Base-by-base conservation (phyloP, 345 rosid species). In the Brassica nigra region DNA sequence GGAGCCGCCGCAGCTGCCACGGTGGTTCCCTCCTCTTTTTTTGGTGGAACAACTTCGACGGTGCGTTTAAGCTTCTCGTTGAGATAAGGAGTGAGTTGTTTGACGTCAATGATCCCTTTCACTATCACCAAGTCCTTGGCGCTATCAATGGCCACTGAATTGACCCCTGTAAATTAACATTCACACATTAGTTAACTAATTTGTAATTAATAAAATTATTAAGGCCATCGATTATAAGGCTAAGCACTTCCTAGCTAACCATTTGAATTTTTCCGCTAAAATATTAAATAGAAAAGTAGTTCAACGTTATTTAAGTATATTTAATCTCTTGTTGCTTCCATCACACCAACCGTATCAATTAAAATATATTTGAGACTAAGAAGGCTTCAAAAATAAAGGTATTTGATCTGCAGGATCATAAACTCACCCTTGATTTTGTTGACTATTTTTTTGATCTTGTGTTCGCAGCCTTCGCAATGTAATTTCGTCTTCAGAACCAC, bases 41-140 rank as follows among this genome's bases (percentile, higher is more conserved):
- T 90, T 23, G 83, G 84, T 1, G 91, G 81, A 9, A 89, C 86
- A 4, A 95, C 87, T 69, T 91, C 99, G 3, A 95, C 94, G 7
- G 29, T 83, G 30, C 96, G 83, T 61, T 74, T 87, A 59, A 93
- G 85, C 84, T 88, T 95, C 55, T 79, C 84, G 8, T 59, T 78
- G 15, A 95, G 90, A 59, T 80, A 75, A 15, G 92, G 87, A 9
- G 68, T 81, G 58, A 91, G 79, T 33, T 83, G 81, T 70, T 90
- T 88, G 0, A 76, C 87, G 77, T 92, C 94, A 84, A 89, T 79
- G 6, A 86, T 89, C 1, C 99, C 99, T 18, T 86, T 93, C 15
- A 93, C 96, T 27, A 87, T 83, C 16, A 95, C 91, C 12, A 85
- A 82, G 66, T 93, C 96, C 79, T 90, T 95, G 2, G 70, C 86